phyloP scores from a whole-genome alignment of 192 early-diverging fungal species.

The Rhizophagus prolifer region DNA sequence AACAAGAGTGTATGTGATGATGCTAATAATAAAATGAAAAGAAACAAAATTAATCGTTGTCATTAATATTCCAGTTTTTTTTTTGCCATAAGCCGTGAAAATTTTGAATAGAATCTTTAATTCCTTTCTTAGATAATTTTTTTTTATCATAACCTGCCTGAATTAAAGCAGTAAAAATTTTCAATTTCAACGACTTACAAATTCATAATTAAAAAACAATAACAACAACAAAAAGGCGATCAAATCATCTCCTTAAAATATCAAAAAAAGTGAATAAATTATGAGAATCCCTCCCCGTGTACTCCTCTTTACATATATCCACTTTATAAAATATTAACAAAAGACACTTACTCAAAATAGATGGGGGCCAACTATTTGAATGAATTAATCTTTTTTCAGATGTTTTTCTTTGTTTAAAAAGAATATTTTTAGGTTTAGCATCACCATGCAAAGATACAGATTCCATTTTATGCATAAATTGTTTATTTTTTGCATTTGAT shows the following conservation, averaged over 20 bases:
- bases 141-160: neutral
- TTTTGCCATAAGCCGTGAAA: too few species aligned
- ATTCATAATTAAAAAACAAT: neutral
- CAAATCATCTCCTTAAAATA: neutral
- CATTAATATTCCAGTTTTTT: neutral
- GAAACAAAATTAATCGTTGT: neutral
- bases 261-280: neutral
- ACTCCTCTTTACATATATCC: neutral
- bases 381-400: slow-evolving; percentile 41
- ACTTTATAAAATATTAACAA: neutral
- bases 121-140: neutral
- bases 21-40: slow-evolving; percentile 23
- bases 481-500: neutral
- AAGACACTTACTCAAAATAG: slow-evolving; percentile 44
- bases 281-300: neutral
- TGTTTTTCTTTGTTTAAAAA: slow-evolving; percentile 3
- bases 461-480: slow-evolving; percentile 7
- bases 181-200: neutral
- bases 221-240: neutral
- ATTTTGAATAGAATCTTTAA: too few species aligned
- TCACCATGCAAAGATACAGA: neutral
- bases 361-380: slow-evolving; percentile 68
- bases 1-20: slow-evolving; percentile 56
- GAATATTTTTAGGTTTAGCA: slow-evolving; percentile 7
- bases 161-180: neutral